A percentile compares a stretch with the other conserved stretches of the same genome.
phyloP scores from a whole-genome alignment of 164 flowering plant species.

The Kalanchoe fedtschenkoi region DNA sequence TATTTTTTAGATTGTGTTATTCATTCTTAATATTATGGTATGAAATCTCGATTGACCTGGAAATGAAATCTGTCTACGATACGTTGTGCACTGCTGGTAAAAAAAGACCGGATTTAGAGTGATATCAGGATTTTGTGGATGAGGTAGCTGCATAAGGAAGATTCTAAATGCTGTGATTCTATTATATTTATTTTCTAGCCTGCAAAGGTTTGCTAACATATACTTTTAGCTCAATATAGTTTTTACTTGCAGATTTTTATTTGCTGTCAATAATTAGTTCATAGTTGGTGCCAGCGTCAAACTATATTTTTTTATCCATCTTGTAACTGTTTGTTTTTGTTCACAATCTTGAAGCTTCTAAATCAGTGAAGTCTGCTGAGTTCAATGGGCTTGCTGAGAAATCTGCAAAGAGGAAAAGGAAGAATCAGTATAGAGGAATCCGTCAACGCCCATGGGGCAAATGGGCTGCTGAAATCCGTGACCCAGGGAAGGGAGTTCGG shows the following conservation, averaged over 20 bases:
- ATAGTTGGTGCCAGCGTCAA: too few relatives aligned
- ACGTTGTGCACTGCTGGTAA: too few relatives aligned
- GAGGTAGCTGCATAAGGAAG: background rate
- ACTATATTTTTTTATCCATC: too few relatives aligned
- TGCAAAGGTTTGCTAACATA: background rate
- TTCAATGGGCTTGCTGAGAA: conserved; percentile 52
- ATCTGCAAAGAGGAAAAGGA: conserved; percentile 79
- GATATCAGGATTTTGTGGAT: too few relatives aligned
- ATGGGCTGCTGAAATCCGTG: conserved; percentile 99
- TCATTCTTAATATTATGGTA: background rate
- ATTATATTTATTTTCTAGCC: background rate
- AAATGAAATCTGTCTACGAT: too few relatives aligned
- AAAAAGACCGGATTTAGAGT: too few relatives aligned
- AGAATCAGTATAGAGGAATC: conserved; percentile 91
- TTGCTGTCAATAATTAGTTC: background rate
- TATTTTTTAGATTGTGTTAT: too few relatives aligned
- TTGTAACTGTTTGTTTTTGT: background rate
- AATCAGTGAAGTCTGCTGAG: conserved; percentile 31
- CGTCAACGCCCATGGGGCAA: conserved; percentile 99
- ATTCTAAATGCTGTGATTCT: background rate
- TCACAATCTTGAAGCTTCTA: conserved; percentile 21
- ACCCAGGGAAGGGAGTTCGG: conserved; percentile 87
- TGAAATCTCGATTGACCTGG: too few relatives aligned
- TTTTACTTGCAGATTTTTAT: too few relatives aligned
- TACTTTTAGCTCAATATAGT: background rate